These are phyloP conservation scores for Polygonum aviculare DNA, from an alignment of 148 eudicot genomes.

Conservation along the genomic window DNA sequence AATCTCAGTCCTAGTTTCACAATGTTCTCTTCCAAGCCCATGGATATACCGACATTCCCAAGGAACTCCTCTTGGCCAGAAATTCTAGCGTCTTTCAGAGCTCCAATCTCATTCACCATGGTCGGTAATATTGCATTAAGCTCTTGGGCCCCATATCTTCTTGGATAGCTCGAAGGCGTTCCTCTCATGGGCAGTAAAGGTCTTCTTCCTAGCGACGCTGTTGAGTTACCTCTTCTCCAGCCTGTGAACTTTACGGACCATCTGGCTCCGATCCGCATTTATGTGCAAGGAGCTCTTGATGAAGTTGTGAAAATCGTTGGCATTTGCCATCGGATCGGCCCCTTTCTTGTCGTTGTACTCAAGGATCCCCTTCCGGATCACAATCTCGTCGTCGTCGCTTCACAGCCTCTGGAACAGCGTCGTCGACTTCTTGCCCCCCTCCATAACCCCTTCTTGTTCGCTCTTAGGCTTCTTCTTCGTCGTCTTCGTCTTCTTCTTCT, in stretches of 20 bases:
- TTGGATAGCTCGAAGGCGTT: slow-evolving; percentile 27
- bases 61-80: neutral
- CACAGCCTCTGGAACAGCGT: slow-evolving; percentile 40
- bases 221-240: slow-evolving; percentile 30
- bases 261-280: slow-evolving; percentile 26
- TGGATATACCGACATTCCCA: neutral
- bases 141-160: slow-evolving; percentile 27
- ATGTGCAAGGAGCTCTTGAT: slow-evolving; percentile 25
- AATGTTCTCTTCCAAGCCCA: slow-evolving; percentile 8
- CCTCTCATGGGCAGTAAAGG: slow-evolving; percentile 26
- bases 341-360: slow-evolving; percentile 24
- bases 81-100: neutral
- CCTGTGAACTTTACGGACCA: slow-evolving; percentile 30
- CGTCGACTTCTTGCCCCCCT: neutral
- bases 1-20: slow-evolving; percentile 17
- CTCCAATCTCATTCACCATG: no score
- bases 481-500: slow-evolving; percentile 13
- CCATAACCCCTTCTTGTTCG: slow-evolving; percentile 7
- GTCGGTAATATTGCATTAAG: neutral
- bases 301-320: slow-evolving; percentile 26
- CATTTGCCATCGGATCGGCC: slow-evolving; percentile 20
- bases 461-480: neutral
- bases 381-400: slow-evolving; percentile 51
- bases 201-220: slow-evolving; percentile 17
- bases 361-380: slow-evolving; percentile 36